Evolutionary conservation across 2,329 filamentous ascomycete species (phyloP).

Genomic region (Pestalotiopsis sp.): DNA sequence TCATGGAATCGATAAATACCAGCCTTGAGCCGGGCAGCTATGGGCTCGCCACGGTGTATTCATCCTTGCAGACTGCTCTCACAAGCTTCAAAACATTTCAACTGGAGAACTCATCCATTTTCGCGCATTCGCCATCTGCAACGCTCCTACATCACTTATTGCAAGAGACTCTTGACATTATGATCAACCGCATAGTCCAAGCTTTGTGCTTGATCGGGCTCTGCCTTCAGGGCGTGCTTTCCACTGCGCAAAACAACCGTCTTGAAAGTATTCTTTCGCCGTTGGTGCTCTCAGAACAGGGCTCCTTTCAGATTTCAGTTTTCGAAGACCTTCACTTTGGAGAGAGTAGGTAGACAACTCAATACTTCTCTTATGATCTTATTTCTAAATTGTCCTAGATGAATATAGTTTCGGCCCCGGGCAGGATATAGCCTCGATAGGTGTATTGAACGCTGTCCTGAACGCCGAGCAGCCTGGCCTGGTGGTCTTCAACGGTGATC

Average conservation of each 20-base stretch:
- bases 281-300: background rate
- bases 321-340: background rate
- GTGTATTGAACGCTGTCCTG: constrained; percentile 62
- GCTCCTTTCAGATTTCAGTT: background rate
- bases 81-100: too few relatives aligned
- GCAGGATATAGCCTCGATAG: constrained; percentile 59
- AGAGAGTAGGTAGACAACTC: background rate
- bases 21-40: too few relatives aligned
- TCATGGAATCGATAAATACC: too few relatives aligned
- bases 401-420: constrained; percentile 45
- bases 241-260: background rate
- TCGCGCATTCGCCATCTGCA: background rate
- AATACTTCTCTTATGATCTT: background rate
- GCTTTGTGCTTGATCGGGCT: background rate
- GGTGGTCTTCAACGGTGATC: constrained; percentile 72
- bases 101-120: background rate
- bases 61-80: too few relatives aligned
- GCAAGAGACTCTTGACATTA: background rate
- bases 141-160: background rate
- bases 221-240: background rate
- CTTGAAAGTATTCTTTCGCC: background rate
- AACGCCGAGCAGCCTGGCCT: constrained; percentile 59
- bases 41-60: too few relatives aligned
- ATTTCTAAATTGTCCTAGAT: constrained; percentile 32
- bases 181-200: background rate